Percentiles rank a stretch among this genome's conserved stretches.
These are phyloP conservation scores for Gryganskiella cystojenkinii DNA, from an alignment of 192 early-diverging fungal species.

Conservation along the genomic window DNA sequence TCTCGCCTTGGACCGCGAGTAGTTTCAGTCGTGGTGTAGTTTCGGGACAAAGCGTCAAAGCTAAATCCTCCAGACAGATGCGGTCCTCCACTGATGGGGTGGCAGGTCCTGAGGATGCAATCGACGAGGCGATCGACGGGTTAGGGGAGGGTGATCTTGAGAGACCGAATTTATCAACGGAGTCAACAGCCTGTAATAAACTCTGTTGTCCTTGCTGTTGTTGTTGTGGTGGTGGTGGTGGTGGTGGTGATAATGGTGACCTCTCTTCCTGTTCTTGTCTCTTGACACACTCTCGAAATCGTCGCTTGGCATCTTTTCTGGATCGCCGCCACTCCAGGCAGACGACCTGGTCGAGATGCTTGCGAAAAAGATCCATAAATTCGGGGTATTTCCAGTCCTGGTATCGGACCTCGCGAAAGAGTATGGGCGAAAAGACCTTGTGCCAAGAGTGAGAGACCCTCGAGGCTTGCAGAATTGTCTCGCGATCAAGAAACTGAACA, in stretches of 20 bases:
- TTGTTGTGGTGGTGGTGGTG: background rate
- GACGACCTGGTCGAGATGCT: conserved; percentile 4
- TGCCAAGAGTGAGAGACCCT: conserved; percentile 12
- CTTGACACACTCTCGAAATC: background rate
- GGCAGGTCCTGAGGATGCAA: too few relatives aligned
- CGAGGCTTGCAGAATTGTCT: conserved; percentile 2
- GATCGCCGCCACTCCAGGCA: conserved; percentile 12
- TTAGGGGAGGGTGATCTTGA: too few relatives aligned
- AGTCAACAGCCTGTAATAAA: background rate
- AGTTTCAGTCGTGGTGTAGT: background rate
- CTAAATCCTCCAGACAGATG: conserved; percentile 5
- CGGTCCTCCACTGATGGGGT: background rate
- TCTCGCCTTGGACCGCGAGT: conserved; percentile 15
- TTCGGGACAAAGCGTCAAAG: background rate
- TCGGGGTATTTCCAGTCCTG: conserved; percentile 7
- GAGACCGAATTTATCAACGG: too few relatives aligned
- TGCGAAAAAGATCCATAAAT: background rate
- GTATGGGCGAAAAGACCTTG: conserved; percentile 10
- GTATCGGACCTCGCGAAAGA: conserved; percentile 6
- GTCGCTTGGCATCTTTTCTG: background rate
- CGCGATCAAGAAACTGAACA: conserved; percentile 14
- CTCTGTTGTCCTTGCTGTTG: background rate
- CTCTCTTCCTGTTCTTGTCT: background rate
- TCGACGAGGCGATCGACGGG: too few relatives aligned
- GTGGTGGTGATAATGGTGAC: background rate